A percentile compares a stretch with the other conserved stretches of the same genome.
These are phyloP conservation scores for Verticillium zaregamsianum DNA, from an alignment of 2,329 filamentous ascomycete species.

Conservation along the genomic window DNA sequence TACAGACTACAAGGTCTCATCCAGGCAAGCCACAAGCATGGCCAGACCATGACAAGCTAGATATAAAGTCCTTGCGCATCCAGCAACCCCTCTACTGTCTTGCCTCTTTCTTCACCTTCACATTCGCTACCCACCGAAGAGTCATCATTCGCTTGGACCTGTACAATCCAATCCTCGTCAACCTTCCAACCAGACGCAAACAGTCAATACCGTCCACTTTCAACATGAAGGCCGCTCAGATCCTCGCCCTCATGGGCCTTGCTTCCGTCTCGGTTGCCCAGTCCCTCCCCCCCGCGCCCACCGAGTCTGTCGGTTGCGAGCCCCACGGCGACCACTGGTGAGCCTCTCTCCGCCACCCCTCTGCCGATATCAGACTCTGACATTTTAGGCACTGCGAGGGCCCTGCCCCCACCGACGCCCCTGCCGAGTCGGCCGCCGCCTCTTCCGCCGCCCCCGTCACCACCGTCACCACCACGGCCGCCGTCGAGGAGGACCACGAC, in stretches of 20 bases:
- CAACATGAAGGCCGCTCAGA: constrained; percentile 11
- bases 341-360: neutral
- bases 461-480: constrained; percentile 1
- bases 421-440: neutral
- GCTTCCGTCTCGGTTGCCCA: constrained; percentile 5
- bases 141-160: neutral
- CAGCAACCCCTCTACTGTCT: neutral
- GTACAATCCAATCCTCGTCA: neutral
- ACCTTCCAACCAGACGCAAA: neutral
- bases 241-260: constrained; percentile 11
- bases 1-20: neutral
- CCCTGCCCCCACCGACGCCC: neutral
- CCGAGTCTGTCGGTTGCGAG: constrained; percentile 28
- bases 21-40: neutral
- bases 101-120: neutral
- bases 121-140: neutral
- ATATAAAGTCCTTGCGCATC: neutral
- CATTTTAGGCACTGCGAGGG: constrained; percentile 10
- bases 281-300: constrained; percentile 26
- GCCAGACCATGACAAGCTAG: neutral
- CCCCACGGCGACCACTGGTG: constrained; percentile 36
- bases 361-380: neutral
- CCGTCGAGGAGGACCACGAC: constrained; percentile 39
- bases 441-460: neutral
- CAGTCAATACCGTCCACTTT: neutral